Evolutionary conservation across 176 grass and related monocot genomes (phyloP), one percentile per base, ranked within the genome.

Genomic region (Juncus inflexus): DNA sequence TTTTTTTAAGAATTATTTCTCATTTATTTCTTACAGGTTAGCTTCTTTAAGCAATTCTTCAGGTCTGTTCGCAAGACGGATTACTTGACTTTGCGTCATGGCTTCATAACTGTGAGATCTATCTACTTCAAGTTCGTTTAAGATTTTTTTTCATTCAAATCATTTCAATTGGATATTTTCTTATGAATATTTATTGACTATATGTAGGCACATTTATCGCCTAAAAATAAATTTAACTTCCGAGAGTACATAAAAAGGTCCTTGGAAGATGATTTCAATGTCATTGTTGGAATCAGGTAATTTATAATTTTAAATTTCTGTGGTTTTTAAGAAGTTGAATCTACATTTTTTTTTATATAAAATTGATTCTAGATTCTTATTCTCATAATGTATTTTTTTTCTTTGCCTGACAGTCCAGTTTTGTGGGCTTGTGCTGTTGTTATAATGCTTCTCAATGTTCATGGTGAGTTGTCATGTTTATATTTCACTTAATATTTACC

Each of bases 21-120:
- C 5, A 7, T 64, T 15, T 52, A 47, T 58, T 52, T 35, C 58
- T 53, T 3, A 74, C 19, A 95, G 91, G 91, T 90, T 51, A 79
- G 80, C 0, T 96, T 96, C 63, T 77, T 96, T 76, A 87, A 87
- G 82, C 92, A 91, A 47, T 96, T 96, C 74, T 85, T 96, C 47
- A 77, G 70, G 12, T 96, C 92, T 2, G 87, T 96, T 57, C 78
- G 64, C 15, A 91, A 91, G 79, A 78, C 86, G 40, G 92, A 96
- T 63, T 96, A 96, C 79, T 56, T 96, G 39, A 86, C 82, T 54
- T 67, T 96, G 84, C 82, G 87, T 9, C 77, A 86, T 67, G 92
- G 87, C 10, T 96, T 96, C 77, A 96, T 96, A 82, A 91, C 83
- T 56, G 87, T 89, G 28, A 70, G 51, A 39, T 28, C 37, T 50